Evolutionary conservation across 805 yeast species (phyloP).

Genomic region (Cyberlindnera veronae): DNA sequence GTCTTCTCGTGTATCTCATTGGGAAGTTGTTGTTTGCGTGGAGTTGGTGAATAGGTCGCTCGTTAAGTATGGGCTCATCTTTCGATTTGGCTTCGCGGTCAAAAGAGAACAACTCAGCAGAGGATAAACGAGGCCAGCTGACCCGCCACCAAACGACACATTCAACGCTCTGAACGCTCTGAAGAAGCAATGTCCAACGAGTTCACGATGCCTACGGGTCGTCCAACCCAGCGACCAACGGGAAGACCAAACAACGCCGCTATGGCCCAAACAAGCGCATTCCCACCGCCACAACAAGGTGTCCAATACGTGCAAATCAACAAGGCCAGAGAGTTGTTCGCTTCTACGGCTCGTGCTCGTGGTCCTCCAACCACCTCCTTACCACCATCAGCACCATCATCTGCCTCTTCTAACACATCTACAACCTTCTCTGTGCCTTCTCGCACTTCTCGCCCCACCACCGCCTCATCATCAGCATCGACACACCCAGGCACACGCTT

Average conservation of each 20-base stretch:
- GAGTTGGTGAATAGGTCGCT: not conserved
- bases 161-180: no score
- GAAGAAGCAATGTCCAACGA: slow-evolving; percentile 3
- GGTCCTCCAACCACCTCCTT: slow-evolving; percentile 17
- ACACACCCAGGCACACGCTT: not conserved
- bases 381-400: slow-evolving; percentile 4
- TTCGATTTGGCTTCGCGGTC: not conserved
- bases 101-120: not conserved
- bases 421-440: not conserved
- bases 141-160: not conserved
- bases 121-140: no score
- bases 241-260: not conserved
- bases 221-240: slow-evolving; percentile 12
- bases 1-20: slow-evolving; percentile 13
- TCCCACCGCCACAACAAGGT: slow-evolving; percentile 27
- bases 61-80: not conserved
- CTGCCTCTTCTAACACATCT: not conserved
- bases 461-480: not conserved
- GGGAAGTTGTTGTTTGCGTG: not conserved
- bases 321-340: slow-evolving; percentile 63
- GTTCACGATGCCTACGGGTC: slow-evolving; percentile 13
- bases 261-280: not conserved
- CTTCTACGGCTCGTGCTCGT: slow-evolving; percentile 34
- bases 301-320: slow-evolving; percentile 54
- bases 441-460: not conserved